A percentile compares a stretch with the other conserved stretches of the same genome.
Conservation (phyloP, 129 eudicot species). For the Glebionis coronaria region DNA sequence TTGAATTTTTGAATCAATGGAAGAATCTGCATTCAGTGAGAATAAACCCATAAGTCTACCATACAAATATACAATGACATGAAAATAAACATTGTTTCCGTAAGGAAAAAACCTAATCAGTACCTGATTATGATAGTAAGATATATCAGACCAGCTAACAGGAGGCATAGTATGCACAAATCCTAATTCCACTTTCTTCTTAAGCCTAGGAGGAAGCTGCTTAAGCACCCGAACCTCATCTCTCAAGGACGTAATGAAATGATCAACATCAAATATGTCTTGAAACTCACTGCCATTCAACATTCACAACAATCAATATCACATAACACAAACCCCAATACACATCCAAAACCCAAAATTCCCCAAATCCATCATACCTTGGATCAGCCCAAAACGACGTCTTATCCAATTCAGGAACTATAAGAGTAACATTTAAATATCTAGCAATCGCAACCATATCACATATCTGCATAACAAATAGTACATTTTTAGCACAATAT, state of each 20-base stretch:
- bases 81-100: constrained; percentile 1
- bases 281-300: constrained; percentile 70
- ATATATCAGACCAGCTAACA: constrained; percentile 94
- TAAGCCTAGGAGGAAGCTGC: constrained; percentile 88
- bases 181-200: constrained; percentile 80
- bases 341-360: neutral
- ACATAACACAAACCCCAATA: neutral
- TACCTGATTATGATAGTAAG: constrained; percentile 92
- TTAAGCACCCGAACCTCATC: constrained; percentile 90
- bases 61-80: neutral
- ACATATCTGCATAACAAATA: constrained; percentile 67
- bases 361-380: constrained; percentile 41
- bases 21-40: constrained; percentile 59
- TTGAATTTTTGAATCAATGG: constrained; percentile 82
- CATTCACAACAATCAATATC: constrained; percentile 15
- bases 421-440: constrained; percentile 83
- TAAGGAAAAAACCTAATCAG: neutral
- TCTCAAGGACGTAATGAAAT: constrained; percentile 88
- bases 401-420: constrained; percentile 96
- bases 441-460: constrained; percentile 99
- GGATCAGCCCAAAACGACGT: constrained; percentile 99
- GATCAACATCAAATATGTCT: constrained; percentile 98
- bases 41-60: neutral
- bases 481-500: neutral
- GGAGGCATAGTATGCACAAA: constrained; percentile 79